Base-by-base conservation (phyloP, 306 rosid species). In the Quercus cerris region DNA sequence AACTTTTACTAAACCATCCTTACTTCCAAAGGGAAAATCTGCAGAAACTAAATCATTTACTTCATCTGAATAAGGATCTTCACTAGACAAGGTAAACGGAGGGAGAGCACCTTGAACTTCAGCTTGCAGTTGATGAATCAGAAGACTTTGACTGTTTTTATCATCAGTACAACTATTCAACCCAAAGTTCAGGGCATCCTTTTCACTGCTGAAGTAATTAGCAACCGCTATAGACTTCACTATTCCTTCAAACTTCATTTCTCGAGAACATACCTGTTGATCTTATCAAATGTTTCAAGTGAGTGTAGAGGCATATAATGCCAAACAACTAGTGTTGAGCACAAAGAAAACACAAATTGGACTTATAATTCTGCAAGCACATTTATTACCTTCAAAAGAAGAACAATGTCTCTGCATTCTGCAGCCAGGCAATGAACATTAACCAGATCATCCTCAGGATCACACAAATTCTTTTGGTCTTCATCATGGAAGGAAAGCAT, bases 61-160 rank as follows among this genome's bases (percentile, higher is more conserved):
- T 75, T 84, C 79, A 82, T 81, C 85, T 28, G 82, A 79, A 85
- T 71, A 78, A 63, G 77, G 64, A 82, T 84, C 82, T 63, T 80
- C 76, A 44, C 56, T 78, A 77, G 88, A 88, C 25, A 89, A 67
- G 73, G 83, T 80, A 76, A 84, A 80, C n/a, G 82, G 78, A 35
- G 99, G 97, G 68, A 95, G 92, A 79, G 88, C 87, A 68, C 75
- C 84, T 20, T 82, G 81, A 85, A 93, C 97, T 82, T 90, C 87
- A 54, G 81, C 90, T 87, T 95, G 98, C 77, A 90, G 71, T 66
- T 74, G 82, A 70, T 64, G 83, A 81, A 90, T 81, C 79, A 69
- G 58, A 81, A 78, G 81, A 82, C 76, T 86, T 81, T 70, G 88
- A 77, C 81, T 78, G 67, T 81, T 84, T 25, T 73, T 70, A 63